Base-by-base conservation (phyloP, 345 rosid species). In the Salix exigua region DNA sequence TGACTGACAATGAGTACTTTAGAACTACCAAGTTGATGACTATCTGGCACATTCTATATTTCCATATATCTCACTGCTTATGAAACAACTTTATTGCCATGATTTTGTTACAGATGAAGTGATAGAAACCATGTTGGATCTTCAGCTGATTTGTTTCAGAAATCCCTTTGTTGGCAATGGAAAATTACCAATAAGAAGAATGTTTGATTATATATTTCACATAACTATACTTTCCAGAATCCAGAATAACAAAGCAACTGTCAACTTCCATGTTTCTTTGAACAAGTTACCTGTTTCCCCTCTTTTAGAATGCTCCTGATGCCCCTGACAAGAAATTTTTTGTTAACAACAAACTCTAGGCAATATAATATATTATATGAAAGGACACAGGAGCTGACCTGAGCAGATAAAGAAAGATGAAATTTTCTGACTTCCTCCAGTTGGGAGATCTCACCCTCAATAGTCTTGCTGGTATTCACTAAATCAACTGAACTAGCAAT, bases 401-500 rank as follows among this genome's bases (percentile, higher is more conserved):
- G 79, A 60, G 82, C 61, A 78, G 83, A 84, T 69, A 87, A 78
- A 72, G 89, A 83, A 83, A 87, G 75, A 74, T 90, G 91, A 73
- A 88, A 88, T 48, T 83, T 87, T 79, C 88, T 90, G 67, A 87
- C 86, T 73, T 87, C 91, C 81, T 87, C 90, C 87, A 88, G 81
- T 72, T 86, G 90, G 82, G 86, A 85, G 71, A 85, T 87, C 86
- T 88, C 91, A 51, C 71, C 86, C 80, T 83, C 84, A 63, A 90
- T 85, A 33, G 64, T 74, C 78, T 83, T 87, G 64, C 82, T 75
- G 44, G 68, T 75, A 72, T 78, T 83, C 16, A 82, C 19, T 19
- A 88, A 80, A 77, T 78, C 86, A 60, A 75, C 74, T n/a, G 88
- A 88, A 68, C 85, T 82, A 48, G 85, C 83, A 77, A 88, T 40